A percentile compares a stretch with the other conserved stretches of the same genome.
phyloP scores from a whole-genome alignment of 179 eudicot species.

The Vitellaria paradoxa region DNA sequence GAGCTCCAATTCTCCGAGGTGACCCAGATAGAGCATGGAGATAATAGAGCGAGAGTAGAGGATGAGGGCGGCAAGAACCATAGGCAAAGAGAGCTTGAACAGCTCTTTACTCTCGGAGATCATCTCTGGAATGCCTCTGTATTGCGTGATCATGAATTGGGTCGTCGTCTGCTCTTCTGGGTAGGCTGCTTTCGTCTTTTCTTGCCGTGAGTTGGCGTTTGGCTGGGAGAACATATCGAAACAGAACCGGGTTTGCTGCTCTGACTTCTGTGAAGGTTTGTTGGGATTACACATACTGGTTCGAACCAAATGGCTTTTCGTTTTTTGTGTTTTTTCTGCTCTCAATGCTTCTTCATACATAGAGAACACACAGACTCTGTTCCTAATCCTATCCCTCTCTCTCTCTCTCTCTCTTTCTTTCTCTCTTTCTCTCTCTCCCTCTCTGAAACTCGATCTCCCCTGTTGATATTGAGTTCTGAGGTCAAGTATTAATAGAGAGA shows the following conservation, averaged over 20 bases:
- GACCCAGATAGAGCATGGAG: slow-evolving; percentile 81
- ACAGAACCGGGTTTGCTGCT: slow-evolving; percentile 26
- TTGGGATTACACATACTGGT: slow-evolving; percentile 51
- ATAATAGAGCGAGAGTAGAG: slow-evolving; percentile 70
- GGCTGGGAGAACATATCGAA: slow-evolving; percentile 31
- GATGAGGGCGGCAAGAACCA: slow-evolving; percentile 61
- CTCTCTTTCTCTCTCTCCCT: not conserved
- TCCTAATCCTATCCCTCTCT: too few relatives aligned
- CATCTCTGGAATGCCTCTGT: slow-evolving; percentile 23
- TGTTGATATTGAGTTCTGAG: slow-evolving; percentile 4
- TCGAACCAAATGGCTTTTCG: too few relatives aligned
- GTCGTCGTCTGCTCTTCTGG: not conserved
- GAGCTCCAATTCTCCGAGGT: slow-evolving; percentile 56
- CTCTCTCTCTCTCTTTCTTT: not conserved
- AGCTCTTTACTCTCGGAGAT: slow-evolving; percentile 42
- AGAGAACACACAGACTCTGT: too few relatives aligned
- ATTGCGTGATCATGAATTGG: not conserved
- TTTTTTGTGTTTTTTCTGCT: too few relatives aligned
- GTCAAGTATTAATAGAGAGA: too few relatives aligned
- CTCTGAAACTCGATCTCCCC: not conserved
- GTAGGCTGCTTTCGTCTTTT: slow-evolving; percentile 9
- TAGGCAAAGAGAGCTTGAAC: slow-evolving; percentile 55
- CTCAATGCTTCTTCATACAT: too few relatives aligned
- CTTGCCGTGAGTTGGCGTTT: slow-evolving; percentile 9
- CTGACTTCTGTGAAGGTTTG: not conserved